Evolutionary conservation across 1,284 basidiomycete genomes (phyloP), one percentile per base, ranked within the genome.

Genomic region (Austroboletus niveus): DNA sequence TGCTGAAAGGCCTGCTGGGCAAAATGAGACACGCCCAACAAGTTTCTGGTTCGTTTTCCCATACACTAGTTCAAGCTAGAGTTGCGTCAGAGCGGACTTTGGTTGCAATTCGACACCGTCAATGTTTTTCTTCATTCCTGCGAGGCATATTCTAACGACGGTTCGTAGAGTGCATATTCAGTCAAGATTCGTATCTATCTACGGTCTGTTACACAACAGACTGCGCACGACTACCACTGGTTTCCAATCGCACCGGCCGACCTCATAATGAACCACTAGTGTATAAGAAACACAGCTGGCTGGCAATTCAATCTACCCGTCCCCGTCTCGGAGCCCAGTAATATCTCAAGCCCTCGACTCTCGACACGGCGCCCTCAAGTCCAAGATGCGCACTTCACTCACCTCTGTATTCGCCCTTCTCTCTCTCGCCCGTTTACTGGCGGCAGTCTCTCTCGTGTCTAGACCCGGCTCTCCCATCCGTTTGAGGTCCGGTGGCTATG

Each of bases 21-120:
- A 57, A 82, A 82, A 52, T 65, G 72, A 45, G 81, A 76, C 4
- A 84, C 67, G 12, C 81, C 79, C 45, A 72, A 65, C 20, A 84
- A 66, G 60, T 73, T 73, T 42, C 74, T 71, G 53, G 74, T 77
- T 53, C 71, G 60, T 58, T 73, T 71, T 48, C 64, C 68, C 66
- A 68, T 68, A 29, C 30, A 47, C 5, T 12, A 14, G 40, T 35
- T 20, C 24, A 11, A 40, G 39, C 3, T 5, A 8, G 22, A 36
- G 35, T 36, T 4, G 35, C 8, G 15, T 36, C 14, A 17, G 15
- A n/a, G 4, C 32, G 32, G 27, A 34, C 32, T 34, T 34, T 7
- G 14, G 14, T 14, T 34, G 22, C 22, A 24, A 24, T 24, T 24
- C 22, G 5, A 24, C 22, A 24, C 22, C 22, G 22, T 5, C 22